Evolutionary conservation across 768 basidiomycete genomes (phyloP).

Genomic region (Amanita brunnescens): DNA sequence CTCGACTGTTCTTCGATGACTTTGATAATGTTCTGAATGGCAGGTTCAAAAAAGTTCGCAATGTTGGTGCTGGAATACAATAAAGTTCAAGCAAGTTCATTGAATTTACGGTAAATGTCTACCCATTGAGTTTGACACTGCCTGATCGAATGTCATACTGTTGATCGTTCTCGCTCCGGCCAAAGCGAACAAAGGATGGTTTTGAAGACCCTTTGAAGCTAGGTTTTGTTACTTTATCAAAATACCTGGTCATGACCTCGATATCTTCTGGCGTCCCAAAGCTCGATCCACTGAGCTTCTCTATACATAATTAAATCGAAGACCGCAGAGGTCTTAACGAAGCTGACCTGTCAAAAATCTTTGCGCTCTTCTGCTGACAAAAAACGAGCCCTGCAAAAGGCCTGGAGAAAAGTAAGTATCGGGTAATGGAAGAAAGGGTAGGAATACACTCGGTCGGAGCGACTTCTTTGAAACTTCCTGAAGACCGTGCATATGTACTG

Average conservation of each 20-base stretch:
- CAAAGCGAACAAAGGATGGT: constrained; percentile 39
- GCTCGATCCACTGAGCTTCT: neutral
- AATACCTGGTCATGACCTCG: constrained; percentile 15
- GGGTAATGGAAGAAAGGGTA: neutral
- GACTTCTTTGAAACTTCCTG: neutral
- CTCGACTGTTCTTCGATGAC: neutral
- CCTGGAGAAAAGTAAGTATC: neutral
- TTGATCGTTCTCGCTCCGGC: constrained; percentile 32
- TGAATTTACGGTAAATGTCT: neutral
- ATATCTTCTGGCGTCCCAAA: neutral
- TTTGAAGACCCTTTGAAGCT: constrained; percentile 24
- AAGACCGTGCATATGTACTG: neutral
- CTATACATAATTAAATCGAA: neutral
- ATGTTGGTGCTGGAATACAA: neutral
- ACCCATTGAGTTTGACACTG: constrained; percentile 13
- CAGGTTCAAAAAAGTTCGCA: constrained; percentile 3
- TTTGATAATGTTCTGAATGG: neutral
- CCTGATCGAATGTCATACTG: constrained; percentile 34
- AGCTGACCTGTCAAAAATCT: neutral
- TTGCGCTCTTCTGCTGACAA: neutral
- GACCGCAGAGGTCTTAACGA: too few relatives aligned
- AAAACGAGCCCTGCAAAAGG: neutral
- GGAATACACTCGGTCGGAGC: constrained; percentile 1
- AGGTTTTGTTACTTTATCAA: too few relatives aligned
- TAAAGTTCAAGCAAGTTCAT: too few relatives aligned